A percentile compares a stretch with the other conserved stretches of the same genome.
These are phyloP conservation scores for Mucuna pruriens DNA, from an alignment of 306 rosid genomes.

Conservation along the genomic window DNA sequence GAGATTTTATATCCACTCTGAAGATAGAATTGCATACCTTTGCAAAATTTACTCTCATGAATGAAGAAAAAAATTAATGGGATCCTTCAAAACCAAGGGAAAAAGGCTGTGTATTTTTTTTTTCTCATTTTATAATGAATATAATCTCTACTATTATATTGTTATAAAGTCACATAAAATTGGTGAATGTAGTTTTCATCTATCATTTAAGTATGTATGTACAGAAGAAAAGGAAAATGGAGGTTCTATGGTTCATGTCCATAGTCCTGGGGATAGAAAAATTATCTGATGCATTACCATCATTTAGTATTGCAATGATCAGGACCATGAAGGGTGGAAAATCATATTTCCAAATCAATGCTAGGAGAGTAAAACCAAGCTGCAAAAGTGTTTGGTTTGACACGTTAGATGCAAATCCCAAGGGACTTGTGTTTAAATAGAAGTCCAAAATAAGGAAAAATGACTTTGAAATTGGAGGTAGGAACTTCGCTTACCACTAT, in stretches of 20 bases:
- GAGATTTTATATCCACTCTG: background rate
- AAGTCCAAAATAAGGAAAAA: conserved; percentile 16
- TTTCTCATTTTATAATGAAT: background rate
- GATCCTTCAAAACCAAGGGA: conserved; percentile 10
- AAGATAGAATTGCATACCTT: background rate
- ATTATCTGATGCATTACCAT: conserved; percentile 56
- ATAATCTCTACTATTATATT: background rate
- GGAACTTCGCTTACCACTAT: conserved; percentile 70
- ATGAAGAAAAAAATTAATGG: background rate
- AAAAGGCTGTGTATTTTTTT: background rate
- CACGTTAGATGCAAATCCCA: conserved; percentile 29
- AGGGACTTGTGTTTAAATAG: background rate
- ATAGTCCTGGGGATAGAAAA: background rate
- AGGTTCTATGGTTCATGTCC: conserved; percentile 11
- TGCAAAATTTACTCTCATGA: background rate
- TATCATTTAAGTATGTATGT: conserved; percentile 3
- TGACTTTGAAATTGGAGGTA: conserved; percentile 14
- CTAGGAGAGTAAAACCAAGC: conserved; percentile 89
- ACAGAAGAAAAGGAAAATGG: conserved; percentile 1
- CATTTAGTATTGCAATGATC: conserved; percentile 85
- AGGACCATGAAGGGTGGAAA: conserved; percentile 97
- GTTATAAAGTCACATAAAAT: conserved; percentile 1
- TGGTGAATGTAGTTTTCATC: background rate
- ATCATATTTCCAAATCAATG: conserved; percentile 89
- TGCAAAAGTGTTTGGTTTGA: conserved; percentile 50